A percentile compares a stretch with the other conserved stretches of the same genome.
These are phyloP conservation scores for Lyophyllum shimeji DNA, from an alignment of 768 basidiomycete species.

Conservation along the genomic window DNA sequence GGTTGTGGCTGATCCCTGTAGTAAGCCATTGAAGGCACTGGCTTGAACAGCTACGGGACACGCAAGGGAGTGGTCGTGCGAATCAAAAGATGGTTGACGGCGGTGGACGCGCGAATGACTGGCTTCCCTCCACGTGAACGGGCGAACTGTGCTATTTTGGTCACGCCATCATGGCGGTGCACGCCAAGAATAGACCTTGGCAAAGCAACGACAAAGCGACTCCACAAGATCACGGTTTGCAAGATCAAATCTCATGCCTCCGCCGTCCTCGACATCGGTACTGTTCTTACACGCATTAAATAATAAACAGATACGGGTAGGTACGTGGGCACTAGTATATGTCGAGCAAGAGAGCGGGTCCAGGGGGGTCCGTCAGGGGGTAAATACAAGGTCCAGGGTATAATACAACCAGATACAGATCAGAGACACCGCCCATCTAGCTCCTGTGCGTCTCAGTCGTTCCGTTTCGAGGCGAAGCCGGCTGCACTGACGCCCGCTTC, in stretches of 20 bases:
- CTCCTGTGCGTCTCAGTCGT: constrained; percentile 7
- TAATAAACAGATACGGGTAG: constrained; percentile 7
- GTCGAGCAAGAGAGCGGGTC: constrained; percentile 1
- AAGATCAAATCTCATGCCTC: not conserved
- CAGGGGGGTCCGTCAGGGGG: constrained; percentile 9
- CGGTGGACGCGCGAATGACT: no score
- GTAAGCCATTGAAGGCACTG: constrained; percentile 6
- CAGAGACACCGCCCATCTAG: constrained; percentile 4
- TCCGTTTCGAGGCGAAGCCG: constrained; percentile 18
- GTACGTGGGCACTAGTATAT: constrained; percentile 6
- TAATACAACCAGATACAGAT: constrained; percentile 11
- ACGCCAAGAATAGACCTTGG: not conserved
- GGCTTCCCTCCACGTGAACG: not conserved
- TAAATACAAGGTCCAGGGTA: constrained; percentile 22
- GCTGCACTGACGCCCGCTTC: constrained; percentile 43
- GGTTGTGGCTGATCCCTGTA: constrained; percentile 19
- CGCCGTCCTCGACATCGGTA: not conserved
- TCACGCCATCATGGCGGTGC: not conserved
- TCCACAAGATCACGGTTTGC: not conserved
- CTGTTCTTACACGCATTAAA: constrained; percentile 2
- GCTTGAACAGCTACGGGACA: not conserved
- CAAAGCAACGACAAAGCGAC: no score
- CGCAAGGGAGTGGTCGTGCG: not conserved
- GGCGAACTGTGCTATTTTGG: not conserved
- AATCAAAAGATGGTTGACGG: not conserved